Base-by-base conservation (phyloP, 75 land plant species). In the Chamaecyparis obtusa region DNA sequence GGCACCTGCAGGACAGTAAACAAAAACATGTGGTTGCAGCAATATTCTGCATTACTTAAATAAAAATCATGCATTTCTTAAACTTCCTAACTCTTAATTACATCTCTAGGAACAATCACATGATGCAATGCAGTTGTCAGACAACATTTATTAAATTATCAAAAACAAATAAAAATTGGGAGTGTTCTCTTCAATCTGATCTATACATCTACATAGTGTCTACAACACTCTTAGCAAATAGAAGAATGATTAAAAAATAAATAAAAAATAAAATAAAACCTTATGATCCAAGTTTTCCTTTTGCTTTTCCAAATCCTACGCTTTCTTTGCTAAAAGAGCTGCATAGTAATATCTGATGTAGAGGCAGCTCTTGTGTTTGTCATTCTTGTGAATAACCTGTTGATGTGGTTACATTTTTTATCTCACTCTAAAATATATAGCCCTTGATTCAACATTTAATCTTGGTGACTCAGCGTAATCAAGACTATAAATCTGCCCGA, bases 1-100 rank as follows among this genome's bases (percentile, higher is more conserved):
- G 99, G 99, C 84, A 97, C 94, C 99, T 97, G 91, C 75, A 84
- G 21, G 71, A 60, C 48, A 84, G 36, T 41, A 80, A n/a, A 48
- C n/a, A 80, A 80, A 80, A 80, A 80, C 8, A 27, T 41, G 83
- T 27, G 10, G 44, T 14, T 19, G 15, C 17, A 46, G 56, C 36
- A 30, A 21, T n/a, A 85, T 56, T 35, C 54, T 48, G 35, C n/a
- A 37, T n/a, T 27, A 41, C 11, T 11, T 5, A 43, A n/a, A 49
- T 85, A 85, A 32, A 85, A 49, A n/a, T 17, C 43, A 85, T 36
- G 57, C 32, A 55, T 27, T 67, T 33, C 76, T 83, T 21, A 33
- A 72, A 57, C 8, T 86, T 56, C 4, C 30, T 80, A 80, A 24
- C 30, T 43, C n/a, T 6, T 44, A 48, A 44, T 80, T 19, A 7